A percentile compares a stretch with the other conserved stretches of the same genome.
phyloP scores from a whole-genome alignment of 768 basidiomycete species.

The Dentipellis sp. region DNA sequence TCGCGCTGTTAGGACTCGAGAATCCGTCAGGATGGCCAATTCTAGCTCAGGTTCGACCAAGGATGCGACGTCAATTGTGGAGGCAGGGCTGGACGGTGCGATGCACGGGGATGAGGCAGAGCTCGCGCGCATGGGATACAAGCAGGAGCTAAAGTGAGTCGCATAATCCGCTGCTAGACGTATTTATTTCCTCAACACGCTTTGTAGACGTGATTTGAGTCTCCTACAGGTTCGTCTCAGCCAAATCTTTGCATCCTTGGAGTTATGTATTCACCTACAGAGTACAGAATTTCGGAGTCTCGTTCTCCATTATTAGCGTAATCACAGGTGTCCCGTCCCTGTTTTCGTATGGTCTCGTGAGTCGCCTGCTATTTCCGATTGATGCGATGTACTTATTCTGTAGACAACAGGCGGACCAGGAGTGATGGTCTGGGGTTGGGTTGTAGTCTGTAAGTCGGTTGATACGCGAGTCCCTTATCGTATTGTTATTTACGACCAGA shows the following conservation, averaged over 20 bases:
- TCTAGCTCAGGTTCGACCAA: background rate
- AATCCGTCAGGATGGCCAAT: too few species aligned
- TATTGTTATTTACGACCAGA: constrained; percentile 1
- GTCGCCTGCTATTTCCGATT: constrained; percentile 15
- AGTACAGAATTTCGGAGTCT: constrained; percentile 59
- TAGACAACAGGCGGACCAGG: constrained; percentile 69
- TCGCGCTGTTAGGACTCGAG: too few species aligned
- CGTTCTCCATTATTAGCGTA: constrained; percentile 70
- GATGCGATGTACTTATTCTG: background rate
- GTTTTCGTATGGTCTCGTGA: constrained; percentile 59
- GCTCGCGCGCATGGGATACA: constrained; percentile 63
- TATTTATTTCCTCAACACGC: background rate
- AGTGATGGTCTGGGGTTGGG: constrained; percentile 73
- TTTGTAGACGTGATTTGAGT: constrained; percentile 46
- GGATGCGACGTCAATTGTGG: background rate
- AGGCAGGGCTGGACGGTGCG: background rate
- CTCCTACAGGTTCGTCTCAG: constrained; percentile 43
- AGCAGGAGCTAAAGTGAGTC: constrained; percentile 55
- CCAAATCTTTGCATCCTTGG: background rate
- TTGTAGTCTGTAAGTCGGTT: constrained; percentile 43
- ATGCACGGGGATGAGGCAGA: constrained; percentile 48
- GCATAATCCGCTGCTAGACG: background rate
- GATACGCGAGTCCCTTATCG: background rate
- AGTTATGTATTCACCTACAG: background rate
- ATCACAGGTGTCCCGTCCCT: constrained; percentile 66